These are phyloP conservation scores for Auricularia sp. DNA, from an alignment of 768 basidiomycete species.

Conservation along the genomic window DNA sequence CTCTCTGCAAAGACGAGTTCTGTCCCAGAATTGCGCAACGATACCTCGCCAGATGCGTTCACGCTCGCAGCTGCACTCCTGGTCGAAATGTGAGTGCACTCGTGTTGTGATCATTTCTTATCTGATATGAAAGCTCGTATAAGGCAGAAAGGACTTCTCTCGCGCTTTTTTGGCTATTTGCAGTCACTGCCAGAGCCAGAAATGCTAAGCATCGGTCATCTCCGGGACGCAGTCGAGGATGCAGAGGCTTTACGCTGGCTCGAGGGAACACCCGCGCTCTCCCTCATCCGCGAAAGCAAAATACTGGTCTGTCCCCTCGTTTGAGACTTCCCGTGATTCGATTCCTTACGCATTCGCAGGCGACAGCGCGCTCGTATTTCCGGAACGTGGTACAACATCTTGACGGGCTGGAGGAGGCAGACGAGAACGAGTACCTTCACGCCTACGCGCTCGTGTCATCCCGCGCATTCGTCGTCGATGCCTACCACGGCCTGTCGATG, in stretches of 20 bases:
- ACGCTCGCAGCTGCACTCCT: background rate
- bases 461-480: conserved; percentile 74
- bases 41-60: background rate
- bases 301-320: background rate
- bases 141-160: background rate
- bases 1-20: background rate
- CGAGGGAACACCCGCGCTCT: background rate
- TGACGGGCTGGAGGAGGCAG: background rate
- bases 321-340: background rate
- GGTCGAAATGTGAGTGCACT: background rate
- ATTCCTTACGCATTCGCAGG: background rate
- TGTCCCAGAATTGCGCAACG: background rate
- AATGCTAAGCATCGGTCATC: background rate
- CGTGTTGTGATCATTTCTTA: no score
- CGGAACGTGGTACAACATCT: background rate
- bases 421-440: conserved; percentile 32
- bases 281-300: background rate
- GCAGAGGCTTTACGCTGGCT: background rate
- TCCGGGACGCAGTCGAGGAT: background rate
- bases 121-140: no score
- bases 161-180: background rate
- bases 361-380: background rate
- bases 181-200: background rate
- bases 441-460: conserved; percentile 66
- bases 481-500: conserved; percentile 70